phyloP scores from a whole-genome alignment of 1,284 basidiomycete species.

The Irpex sp. region DNA sequence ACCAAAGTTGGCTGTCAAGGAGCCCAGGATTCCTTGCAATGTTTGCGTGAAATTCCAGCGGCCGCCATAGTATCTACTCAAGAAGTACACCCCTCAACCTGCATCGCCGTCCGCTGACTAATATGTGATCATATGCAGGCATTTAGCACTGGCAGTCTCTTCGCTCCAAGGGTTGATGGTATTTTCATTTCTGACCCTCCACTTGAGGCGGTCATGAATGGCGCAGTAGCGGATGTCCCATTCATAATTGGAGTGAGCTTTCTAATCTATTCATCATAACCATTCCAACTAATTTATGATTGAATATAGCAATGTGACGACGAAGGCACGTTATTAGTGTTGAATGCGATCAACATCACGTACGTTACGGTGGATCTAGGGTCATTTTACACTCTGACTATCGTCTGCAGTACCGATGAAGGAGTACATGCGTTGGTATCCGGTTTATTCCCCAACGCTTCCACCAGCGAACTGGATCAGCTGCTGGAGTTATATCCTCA shows the following conservation, averaged over 20 bases:
- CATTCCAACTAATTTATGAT: not conserved
- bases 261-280: not conserved
- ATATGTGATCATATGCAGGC: not conserved
- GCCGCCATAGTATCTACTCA: not conserved
- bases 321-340: conserved; percentile 44
- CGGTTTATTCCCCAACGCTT: conserved; percentile 30
- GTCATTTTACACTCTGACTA: not conserved
- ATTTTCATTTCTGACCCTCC: conserved; percentile 27
- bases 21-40: conserved; percentile 30
- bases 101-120: conserved; percentile 11
- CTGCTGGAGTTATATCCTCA: conserved; percentile 36
- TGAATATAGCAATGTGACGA: conserved; percentile 37
- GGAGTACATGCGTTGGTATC: conserved; percentile 22
- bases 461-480: conserved; percentile 24
- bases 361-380: conserved; percentile 25
- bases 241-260: conserved; percentile 22
- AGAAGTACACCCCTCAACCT: not conserved
- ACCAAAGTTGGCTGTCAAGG: conserved; percentile 24
- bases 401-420: conserved; percentile 32
- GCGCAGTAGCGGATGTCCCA: conserved; percentile 26
- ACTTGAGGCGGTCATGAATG: conserved; percentile 18
- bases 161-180: conserved; percentile 35
- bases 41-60: conserved; percentile 30
- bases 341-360: conserved; percentile 43
- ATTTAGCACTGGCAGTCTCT: conserved; percentile 19